Percentiles rank a stretch among this genome's conserved stretches.
These are phyloP conservation scores for Porogramme epimiltina DNA, from an alignment of 1,284 basidiomycete genomes.

Conservation along the genomic window DNA sequence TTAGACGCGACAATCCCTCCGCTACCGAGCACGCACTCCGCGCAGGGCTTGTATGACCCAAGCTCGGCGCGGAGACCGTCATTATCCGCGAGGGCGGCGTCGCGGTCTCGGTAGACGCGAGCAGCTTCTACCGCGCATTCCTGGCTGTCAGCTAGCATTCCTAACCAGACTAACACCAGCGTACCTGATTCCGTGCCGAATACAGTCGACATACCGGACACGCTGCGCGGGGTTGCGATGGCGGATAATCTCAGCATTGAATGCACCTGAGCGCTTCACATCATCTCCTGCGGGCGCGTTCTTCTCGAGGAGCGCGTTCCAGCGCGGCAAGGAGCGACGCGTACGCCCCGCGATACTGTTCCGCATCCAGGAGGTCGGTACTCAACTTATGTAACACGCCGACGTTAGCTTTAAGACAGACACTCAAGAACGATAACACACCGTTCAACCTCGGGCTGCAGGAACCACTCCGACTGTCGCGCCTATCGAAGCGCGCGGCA, in stretches of 20 bases:
- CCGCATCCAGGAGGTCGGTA: conserved; percentile 55
- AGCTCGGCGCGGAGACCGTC: conserved; percentile 63
- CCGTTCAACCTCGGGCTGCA: conserved; percentile 65
- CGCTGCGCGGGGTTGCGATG: conserved; percentile 76
- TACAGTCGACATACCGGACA: conserved; percentile 73
- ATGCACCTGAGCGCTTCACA: conserved; percentile 61
- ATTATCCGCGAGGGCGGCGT: conserved; percentile 47
- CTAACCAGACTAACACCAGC: conserved; percentile 18
- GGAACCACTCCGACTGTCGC: conserved; percentile 60
- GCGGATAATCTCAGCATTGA: conserved; percentile 77
- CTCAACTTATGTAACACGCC: conserved; percentile 51
- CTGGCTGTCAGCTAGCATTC: not conserved
- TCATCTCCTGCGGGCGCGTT: conserved; percentile 77
- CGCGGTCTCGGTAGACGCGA: conserved; percentile 56
- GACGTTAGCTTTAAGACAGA: conserved; percentile 7
- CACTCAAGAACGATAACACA: conserved; percentile 42
- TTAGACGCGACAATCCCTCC: conserved; percentile 1
- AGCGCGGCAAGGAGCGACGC: conserved; percentile 62
- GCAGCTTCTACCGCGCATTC: conserved; percentile 49
- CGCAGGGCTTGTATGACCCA: conserved; percentile 69
- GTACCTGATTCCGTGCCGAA: conserved; percentile 69
- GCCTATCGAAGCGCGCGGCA: conserved; percentile 50
- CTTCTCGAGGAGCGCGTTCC: conserved; percentile 58
- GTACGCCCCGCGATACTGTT: conserved; percentile 70
- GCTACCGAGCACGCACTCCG: conserved; percentile 15